These are phyloP conservation scores for Cynara cardunculus DNA, from an alignment of 129 eudicot genomes.

Conservation along the genomic window DNA sequence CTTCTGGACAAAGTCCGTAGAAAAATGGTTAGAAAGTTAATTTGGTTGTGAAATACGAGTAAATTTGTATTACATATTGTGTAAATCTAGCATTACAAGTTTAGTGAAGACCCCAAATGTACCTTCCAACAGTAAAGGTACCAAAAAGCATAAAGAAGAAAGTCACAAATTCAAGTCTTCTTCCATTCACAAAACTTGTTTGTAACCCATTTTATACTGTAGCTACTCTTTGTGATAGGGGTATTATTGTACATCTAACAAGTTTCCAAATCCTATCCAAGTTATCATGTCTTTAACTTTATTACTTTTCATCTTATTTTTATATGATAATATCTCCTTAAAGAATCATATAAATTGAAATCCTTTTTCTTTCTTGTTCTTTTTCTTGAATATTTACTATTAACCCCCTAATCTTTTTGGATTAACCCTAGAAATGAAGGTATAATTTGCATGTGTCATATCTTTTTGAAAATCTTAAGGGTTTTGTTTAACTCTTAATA, in stretches of 20 bases:
- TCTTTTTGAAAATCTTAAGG: too few relatives aligned
- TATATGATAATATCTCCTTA: neutral
- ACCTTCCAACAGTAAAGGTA: slow-evolving; percentile 7
- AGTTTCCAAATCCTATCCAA: neutral
- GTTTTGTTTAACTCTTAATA: too few relatives aligned
- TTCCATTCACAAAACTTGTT: neutral
- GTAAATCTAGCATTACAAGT: slow-evolving; percentile 17
- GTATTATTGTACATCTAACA: neutral
- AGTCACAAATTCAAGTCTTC: slow-evolving; percentile 14
- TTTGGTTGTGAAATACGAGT: too few relatives aligned
- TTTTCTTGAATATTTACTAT: too few relatives aligned
- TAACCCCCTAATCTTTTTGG: too few relatives aligned
- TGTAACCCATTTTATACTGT: neutral
- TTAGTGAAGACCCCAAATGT: slow-evolving; percentile 20
- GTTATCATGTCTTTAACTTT: neutral
- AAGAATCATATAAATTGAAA: neutral
- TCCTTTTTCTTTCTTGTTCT: neutral
- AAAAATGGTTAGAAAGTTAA: too few relatives aligned
- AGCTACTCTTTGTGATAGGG: neutral
- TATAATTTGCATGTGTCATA: too few relatives aligned
- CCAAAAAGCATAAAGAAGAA: slow-evolving; percentile 2
- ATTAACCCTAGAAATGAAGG: too few relatives aligned
- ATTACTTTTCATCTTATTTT: neutral
- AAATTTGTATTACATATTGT: too few relatives aligned
- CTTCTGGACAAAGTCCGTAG: too few relatives aligned